Conservation (phyloP, 441 rosid genomes). For the Euphorbia neoarborescens region DNA sequence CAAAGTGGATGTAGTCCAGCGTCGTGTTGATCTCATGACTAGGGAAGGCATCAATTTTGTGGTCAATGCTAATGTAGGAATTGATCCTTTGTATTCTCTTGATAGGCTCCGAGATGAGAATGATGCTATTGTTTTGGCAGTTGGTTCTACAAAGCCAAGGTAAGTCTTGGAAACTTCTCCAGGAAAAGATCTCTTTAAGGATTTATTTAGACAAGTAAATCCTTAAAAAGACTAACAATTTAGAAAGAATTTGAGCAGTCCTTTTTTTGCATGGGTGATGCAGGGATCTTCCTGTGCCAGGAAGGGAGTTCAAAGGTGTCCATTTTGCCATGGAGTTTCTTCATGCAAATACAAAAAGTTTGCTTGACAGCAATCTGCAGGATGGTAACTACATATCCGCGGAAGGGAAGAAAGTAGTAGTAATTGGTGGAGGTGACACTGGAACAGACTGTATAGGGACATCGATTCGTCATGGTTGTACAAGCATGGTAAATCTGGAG, state of each 20-base stretch:
- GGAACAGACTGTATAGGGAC: constrained; percentile 99
- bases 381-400: constrained; percentile 92
- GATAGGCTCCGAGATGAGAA: constrained; percentile 66
- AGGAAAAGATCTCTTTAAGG: background rate
- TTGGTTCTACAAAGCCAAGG: constrained; percentile 99
- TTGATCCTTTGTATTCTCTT: constrained; percentile 69
- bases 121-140: constrained; percentile 84
- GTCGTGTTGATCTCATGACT: constrained; percentile 91
- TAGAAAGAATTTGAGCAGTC: background rate
- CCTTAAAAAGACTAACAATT: background rate
- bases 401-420: constrained; percentile 87
- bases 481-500: constrained; percentile 71
- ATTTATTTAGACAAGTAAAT: background rate
- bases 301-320: constrained; percentile 77
- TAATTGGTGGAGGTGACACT: constrained; percentile 99
- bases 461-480: constrained; percentile 94
- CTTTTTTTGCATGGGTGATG: constrained; percentile 14
- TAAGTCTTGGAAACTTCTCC: constrained; percentile 14
- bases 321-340: constrained; percentile 99
- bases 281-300: constrained; percentile 98
- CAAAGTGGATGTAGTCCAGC: constrained; percentile 82
- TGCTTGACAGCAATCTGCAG: constrained; percentile 77
- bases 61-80: constrained; percentile 85
- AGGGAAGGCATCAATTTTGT: constrained; percentile 84
- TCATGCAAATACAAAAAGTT: constrained; percentile 90